These are phyloP conservation scores for Heliamphora exappendiculata DNA, from an alignment of 148 eudicot species.

Conservation along the genomic window DNA sequence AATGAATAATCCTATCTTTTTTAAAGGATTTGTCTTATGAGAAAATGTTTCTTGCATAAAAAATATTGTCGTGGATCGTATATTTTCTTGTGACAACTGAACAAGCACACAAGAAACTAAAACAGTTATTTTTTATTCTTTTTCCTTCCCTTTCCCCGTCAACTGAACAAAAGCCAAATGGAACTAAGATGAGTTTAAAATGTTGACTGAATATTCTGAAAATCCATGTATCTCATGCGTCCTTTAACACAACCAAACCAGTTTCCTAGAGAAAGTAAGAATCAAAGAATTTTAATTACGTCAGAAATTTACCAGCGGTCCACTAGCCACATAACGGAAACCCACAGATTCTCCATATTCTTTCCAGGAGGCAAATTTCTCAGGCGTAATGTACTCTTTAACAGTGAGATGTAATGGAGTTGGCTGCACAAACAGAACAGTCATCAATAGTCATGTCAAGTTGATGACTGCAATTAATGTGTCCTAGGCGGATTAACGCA, in stretches of 20 bases:
- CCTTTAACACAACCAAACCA: background rate
- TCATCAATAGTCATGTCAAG: background rate
- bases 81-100: too few relatives aligned
- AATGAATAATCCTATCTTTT: too few relatives aligned
- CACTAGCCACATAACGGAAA: conserved; percentile 95
- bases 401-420: conserved; percentile 93
- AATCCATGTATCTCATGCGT: background rate
- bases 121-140: too few relatives aligned
- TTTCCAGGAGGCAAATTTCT: conserved; percentile 81
- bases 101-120: too few relatives aligned
- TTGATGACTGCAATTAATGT: background rate
- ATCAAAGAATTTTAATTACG: background rate
- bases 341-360: conserved; percentile 91
- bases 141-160: too few relatives aligned
- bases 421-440: conserved; percentile 48
- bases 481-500: background rate
- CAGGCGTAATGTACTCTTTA: conserved; percentile 83
- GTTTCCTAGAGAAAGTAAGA: background rate
- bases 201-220: background rate
- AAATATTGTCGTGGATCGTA: too few relatives aligned
- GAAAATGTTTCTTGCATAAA: too few relatives aligned
- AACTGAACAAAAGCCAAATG: too few relatives aligned
- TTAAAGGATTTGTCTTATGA: too few relatives aligned
- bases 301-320: conserved; percentile 67
- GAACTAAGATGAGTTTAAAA: too few relatives aligned